Percentiles rank a stretch among this genome's conserved stretches.
Evolutionary conservation across 2,329 filamentous ascomycete species (phyloP).

Genomic region (Diaporthe eres): DNA sequence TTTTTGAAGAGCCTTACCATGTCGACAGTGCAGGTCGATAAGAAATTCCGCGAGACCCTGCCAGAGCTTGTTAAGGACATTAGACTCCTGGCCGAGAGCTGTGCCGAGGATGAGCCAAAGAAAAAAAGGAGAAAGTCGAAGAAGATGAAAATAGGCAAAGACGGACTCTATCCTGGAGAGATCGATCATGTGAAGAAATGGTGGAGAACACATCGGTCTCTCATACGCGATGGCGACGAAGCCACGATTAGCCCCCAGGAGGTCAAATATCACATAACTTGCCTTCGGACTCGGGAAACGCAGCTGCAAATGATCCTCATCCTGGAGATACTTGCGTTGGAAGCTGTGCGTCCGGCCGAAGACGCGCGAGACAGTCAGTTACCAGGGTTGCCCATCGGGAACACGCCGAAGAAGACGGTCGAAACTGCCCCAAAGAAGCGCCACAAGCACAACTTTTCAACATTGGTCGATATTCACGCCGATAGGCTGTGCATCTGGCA

Average conservation of each 20-base stretch:
- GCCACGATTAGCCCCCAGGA: conserved; percentile 63
- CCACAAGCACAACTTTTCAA: conserved; percentile 73
- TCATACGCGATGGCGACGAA: conserved; percentile 62
- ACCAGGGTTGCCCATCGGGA: conserved; percentile 58
- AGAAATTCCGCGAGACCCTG: conserved; percentile 82
- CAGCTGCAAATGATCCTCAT: conserved; percentile 86
- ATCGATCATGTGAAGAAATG: conserved; percentile 75
- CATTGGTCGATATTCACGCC: conserved; percentile 79
- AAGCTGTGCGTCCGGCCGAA: conserved; percentile 62
- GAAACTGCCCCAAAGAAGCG: conserved; percentile 65
- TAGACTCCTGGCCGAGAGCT: conserved; percentile 69
- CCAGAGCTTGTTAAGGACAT: conserved; percentile 72
- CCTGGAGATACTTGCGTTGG: conserved; percentile 81
- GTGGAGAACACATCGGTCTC: conserved; percentile 75
- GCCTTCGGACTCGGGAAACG: conserved; percentile 81
- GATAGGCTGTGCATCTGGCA: conserved; percentile 90
- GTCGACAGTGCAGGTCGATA: conserved; percentile 78
- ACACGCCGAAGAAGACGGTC: conserved; percentile 51
- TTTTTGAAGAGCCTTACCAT: conserved; percentile 80
- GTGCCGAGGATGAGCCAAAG: conserved; percentile 61
- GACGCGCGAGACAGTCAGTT: conserved; percentile 61
- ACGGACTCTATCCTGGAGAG: conserved; percentile 78
- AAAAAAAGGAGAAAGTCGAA: conserved; percentile 68
- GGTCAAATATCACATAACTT: conserved; percentile 73
- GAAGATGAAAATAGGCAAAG: conserved; percentile 77